phyloP scores from a whole-genome alignment of 331 rosid species.

The Acacia pycnantha region DNA sequence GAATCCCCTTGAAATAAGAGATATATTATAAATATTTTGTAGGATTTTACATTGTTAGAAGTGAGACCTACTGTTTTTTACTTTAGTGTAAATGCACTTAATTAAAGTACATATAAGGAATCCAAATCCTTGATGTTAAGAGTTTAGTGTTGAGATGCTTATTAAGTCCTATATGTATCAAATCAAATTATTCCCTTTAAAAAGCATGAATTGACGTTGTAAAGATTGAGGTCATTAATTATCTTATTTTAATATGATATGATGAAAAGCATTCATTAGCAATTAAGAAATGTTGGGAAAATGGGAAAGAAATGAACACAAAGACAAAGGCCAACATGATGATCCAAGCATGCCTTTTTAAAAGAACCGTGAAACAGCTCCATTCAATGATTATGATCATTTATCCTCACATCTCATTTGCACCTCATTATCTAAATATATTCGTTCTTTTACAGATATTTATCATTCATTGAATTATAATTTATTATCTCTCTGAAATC shows the following conservation, averaged over 20 bases:
- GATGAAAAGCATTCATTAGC: not conserved
- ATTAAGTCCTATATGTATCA: not conserved
- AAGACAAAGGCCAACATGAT: conserved; percentile 21
- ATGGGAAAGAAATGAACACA: not conserved
- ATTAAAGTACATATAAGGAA: too few relatives aligned
- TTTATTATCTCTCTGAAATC: too few relatives aligned
- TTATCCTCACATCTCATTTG: conserved; percentile 24
- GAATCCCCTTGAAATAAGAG: too few relatives aligned
- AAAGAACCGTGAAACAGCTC: conserved; percentile 21
- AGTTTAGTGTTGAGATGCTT: not conserved
- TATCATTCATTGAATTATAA: not conserved
- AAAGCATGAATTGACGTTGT: not conserved
- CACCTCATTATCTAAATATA: not conserved
- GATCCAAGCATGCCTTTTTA: conserved; percentile 19
- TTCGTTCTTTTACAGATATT: not conserved
- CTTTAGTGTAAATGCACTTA: too few relatives aligned
- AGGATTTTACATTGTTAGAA: too few relatives aligned
- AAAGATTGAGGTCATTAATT: not conserved
- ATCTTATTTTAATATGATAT: not conserved
- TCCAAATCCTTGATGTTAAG: not conserved
- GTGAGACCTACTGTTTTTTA: not conserved
- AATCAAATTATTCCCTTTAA: not conserved
- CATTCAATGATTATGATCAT: conserved; percentile 12
- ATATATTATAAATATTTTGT: too few relatives aligned
- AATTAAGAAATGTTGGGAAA: not conserved